Conservation (phyloP, 495 filamentous ascomycete species). For the Talaromyces thailandensis region DNA sequence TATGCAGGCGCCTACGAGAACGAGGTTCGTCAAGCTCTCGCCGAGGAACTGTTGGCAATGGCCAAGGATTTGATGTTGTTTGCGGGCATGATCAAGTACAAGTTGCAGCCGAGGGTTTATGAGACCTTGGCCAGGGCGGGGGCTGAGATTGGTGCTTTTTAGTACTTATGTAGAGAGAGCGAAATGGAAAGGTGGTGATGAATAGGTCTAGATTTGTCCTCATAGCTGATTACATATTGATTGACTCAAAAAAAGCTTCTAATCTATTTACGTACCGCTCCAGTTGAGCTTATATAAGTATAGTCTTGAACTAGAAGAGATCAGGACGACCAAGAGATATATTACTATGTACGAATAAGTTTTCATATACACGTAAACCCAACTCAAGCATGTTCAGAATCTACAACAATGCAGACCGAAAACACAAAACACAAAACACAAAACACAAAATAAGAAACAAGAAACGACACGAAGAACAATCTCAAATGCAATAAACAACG, state of each 20-base stretch:
- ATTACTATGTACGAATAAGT: neutral
- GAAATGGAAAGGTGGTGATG: neutral
- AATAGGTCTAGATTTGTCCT: neutral
- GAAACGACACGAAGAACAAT: neutral
- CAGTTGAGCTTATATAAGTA: neutral
- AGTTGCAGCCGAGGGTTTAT: conserved; percentile 65
- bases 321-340: neutral
- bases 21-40: conserved; percentile 58
- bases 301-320: neutral
- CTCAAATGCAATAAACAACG: neutral
- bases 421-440: neutral
- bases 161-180: neutral
- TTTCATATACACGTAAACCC: neutral
- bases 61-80: conserved; percentile 88
- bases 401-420: neutral
- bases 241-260: neutral
- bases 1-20: conserved; percentile 60
- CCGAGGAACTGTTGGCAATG: conserved; percentile 61
- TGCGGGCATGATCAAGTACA: conserved; percentile 87
- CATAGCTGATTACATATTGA: neutral
- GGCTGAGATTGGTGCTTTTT: conserved; percentile 57
- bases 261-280: neutral
- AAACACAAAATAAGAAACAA: neutral
- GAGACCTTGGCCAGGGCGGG: conserved; percentile 73
- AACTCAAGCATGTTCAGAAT: neutral